Evolutionary conservation across 192 early-diverging fungal genomes (phyloP), one percentile per base, ranked within the genome.

Genomic region (Podila verticillata): DNA sequence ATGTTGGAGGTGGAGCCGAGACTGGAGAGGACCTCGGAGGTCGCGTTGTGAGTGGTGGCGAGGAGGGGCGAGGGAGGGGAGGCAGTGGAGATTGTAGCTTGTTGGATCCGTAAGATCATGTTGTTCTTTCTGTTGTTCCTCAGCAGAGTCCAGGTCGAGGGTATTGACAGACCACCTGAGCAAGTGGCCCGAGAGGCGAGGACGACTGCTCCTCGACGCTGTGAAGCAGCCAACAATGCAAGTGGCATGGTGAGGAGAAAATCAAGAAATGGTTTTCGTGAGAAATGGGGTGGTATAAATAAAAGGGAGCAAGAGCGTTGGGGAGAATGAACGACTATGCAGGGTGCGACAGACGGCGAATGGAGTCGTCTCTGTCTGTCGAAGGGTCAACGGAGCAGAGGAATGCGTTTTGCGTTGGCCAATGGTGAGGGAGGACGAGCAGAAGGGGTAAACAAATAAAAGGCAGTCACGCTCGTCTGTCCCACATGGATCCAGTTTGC

Each of bases 211-310:
- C 63, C 48, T 47, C 63, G 63, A 28, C 24, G 63, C 20, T 47
- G 63, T 13, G 39, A 29, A 19, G 63, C 63, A 28, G 63, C 44
- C 63, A 65, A 48, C 24, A 65, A 47, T 30, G 63, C 39, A 20
- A 65, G 44, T 12, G 65, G 29, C 65, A 66, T 56, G 51, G 51
- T 44, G 13, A 44, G 13, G 17, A 44, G 13, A 44, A 44, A 44
- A 44, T 44, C 39, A 44, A 7, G 12, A 44, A 44, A 44, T 9
- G 12, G 39, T 44, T 44, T 12, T 12, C 36, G 39, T 44, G 7
- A 15, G 7, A 44, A 15, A n/a, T n/a, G n/a, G n/a, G n/a, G 13
- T 44, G 39, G 39, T 44, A 44, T 44, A 44, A 44, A 44, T 3
- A 15, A 44, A 44, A 39, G 17, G 4, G 15, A 12, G 36, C 0